Conservation (phyloP, 2,329 filamentous ascomycete species). For the Trichoderma aggressivum region DNA sequence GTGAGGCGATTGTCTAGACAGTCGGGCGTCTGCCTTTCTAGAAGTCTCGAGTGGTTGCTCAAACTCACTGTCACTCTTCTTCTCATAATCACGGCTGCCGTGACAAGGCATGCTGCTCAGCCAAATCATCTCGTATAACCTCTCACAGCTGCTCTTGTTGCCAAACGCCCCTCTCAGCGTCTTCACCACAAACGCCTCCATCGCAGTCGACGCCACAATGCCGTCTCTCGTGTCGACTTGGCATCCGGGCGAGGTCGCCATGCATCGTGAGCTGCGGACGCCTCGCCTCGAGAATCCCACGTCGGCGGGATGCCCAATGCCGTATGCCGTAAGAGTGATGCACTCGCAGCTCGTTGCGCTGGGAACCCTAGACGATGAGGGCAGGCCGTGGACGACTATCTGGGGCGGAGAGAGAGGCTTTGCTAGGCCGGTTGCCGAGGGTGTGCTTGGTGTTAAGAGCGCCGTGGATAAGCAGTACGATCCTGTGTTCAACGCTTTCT, state of each 20-base stretch:
- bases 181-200: constrained; percentile 12
- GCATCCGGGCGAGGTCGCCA: constrained; percentile 63
- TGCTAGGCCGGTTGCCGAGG: constrained; percentile 57
- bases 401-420: constrained; percentile 75
- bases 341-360: constrained; percentile 67
- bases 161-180: background rate
- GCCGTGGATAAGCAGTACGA: constrained; percentile 61
- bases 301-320: constrained; percentile 55
- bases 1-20: background rate
- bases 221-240: background rate
- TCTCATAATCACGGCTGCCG: background rate
- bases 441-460: constrained; percentile 61
- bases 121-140: background rate
- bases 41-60: background rate
- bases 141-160: background rate
- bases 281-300: constrained; percentile 64
- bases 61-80: background rate
- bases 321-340: constrained; percentile 59
- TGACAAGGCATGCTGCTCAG: constrained; percentile 3
- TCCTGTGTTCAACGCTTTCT: constrained; percentile 64
- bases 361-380: constrained; percentile 64
- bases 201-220: constrained; percentile 3
- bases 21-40: background rate
- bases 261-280: constrained; percentile 61
- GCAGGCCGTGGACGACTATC: constrained; percentile 71